Percentiles rank a stretch among this genome's conserved stretches.
These are phyloP conservation scores for Penicillium coprophilum DNA, from an alignment of 495 filamentous ascomycete species.

Conservation along the genomic window DNA sequence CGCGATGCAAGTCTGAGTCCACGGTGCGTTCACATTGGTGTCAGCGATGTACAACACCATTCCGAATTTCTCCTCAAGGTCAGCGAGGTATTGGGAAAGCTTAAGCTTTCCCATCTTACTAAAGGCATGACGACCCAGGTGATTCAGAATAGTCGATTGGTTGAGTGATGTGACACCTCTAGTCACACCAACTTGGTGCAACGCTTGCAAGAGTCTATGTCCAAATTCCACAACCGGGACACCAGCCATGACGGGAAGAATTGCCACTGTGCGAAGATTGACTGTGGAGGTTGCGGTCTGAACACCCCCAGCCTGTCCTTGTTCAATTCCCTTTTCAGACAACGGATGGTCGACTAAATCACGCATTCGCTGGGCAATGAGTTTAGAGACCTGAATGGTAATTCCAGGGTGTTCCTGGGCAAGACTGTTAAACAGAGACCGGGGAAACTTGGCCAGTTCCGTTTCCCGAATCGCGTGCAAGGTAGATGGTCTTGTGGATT, in stretches of 20 bases:
- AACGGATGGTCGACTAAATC: slow-evolving; percentile 77
- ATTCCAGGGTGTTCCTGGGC: slow-evolving; percentile 96
- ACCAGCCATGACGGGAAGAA: slow-evolving; percentile 85
- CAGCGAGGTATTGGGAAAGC: slow-evolving; percentile 91
- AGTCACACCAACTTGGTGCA: slow-evolving; percentile 81
- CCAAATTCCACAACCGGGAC: slow-evolving; percentile 95
- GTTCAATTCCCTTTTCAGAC: slow-evolving; percentile 64
- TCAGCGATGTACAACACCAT: slow-evolving; percentile 97
- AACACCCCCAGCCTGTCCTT: slow-evolving; percentile 54
- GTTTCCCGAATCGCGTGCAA: slow-evolving; percentile 96
- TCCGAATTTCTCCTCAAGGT: slow-evolving; percentile 95
- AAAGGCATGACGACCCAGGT: slow-evolving; percentile 92
- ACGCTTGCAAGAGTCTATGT: slow-evolving; percentile 80
- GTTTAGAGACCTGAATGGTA: slow-evolving; percentile 98
- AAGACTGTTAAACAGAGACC: slow-evolving; percentile 94
- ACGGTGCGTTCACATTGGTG: slow-evolving; percentile 91
- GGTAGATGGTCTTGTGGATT: slow-evolving; percentile 82
- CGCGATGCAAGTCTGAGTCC: slow-evolving; percentile 96
- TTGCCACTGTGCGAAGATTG: slow-evolving; percentile 89
- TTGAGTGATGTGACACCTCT: slow-evolving; percentile 92
- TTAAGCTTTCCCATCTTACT: slow-evolving; percentile 97
- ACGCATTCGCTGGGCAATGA: slow-evolving; percentile 94
- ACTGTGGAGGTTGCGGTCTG: slow-evolving; percentile 80
- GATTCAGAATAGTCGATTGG: slow-evolving; percentile 89
- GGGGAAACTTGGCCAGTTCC: slow-evolving; percentile 92